Evolutionary conservation across 192 early-diverging fungal genomes (phyloP).

Genomic region (Bifiguratus adelaidae): DNA sequence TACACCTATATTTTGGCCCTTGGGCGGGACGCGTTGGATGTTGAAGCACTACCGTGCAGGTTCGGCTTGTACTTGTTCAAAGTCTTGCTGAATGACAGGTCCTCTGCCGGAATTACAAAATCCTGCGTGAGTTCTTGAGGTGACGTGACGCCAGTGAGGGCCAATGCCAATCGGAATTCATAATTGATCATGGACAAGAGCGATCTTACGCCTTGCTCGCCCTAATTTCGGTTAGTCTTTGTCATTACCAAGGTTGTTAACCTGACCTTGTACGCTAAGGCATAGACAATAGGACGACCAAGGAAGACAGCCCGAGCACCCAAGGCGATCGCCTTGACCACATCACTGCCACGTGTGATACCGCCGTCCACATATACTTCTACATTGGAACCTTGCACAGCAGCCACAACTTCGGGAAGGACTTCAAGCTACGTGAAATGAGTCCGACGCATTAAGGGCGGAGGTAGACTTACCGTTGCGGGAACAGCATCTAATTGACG

Average conservation of each 20-base stretch:
- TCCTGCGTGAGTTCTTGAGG: neutral
- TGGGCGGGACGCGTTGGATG: too few species aligned
- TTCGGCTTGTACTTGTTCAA: neutral
- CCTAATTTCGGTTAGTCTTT: constrained; percentile 26
- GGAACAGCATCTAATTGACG: constrained; percentile 68
- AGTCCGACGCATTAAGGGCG: neutral
- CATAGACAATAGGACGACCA: constrained; percentile 49
- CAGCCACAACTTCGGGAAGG: constrained; percentile 60
- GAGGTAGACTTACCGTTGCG: constrained; percentile 28
- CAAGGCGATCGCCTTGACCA: constrained; percentile 79
- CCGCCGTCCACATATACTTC: constrained; percentile 82
- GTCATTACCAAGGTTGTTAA: neutral
- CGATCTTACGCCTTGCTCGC: constrained; percentile 54
- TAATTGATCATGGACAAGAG: constrained; percentile 57
- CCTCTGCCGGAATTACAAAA: neutral
- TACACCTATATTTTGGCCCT: too few species aligned
- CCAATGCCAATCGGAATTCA: constrained; percentile 63
- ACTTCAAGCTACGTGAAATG: constrained; percentile 45
- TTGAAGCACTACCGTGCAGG: too few species aligned
- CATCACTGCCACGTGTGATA: constrained; percentile 62
- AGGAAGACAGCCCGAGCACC: constrained; percentile 63
- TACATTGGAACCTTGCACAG: constrained; percentile 28
- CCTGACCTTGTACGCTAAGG: constrained; percentile 35
- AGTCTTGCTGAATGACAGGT: neutral
- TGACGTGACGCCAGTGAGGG: constrained; percentile 26